A percentile compares a stretch with the other conserved stretches of the same genome.
phyloP scores from a whole-genome alignment of 441 rosid species.

The Arabidopsis lyrata region DNA sequence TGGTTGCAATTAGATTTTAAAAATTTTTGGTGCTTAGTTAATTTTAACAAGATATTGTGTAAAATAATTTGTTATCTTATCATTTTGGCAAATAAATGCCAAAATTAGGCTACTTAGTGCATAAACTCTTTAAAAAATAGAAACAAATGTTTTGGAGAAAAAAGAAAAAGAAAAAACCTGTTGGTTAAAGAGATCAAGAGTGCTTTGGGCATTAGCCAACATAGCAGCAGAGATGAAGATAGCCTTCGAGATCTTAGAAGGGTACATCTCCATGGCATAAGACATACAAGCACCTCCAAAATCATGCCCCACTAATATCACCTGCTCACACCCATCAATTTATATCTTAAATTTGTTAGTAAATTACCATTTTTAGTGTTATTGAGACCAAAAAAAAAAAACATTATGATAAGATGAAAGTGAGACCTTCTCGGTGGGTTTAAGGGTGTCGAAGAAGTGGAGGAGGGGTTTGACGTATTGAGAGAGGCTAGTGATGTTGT shows the following conservation, averaged over 20 bases:
- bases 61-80: too few species aligned
- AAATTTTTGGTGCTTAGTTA: too few species aligned
- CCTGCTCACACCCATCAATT: conserved; percentile 56
- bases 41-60: too few species aligned
- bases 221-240: conserved; percentile 86
- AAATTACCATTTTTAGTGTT: not conserved
- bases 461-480: conserved; percentile 87
- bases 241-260: conserved; percentile 77
- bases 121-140: not conserved
- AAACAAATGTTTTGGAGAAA: not conserved
- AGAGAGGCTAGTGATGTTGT: conserved; percentile 74
- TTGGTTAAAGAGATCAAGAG: conserved; percentile 76
- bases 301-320: conserved; percentile 93
- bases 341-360: not conserved
- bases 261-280: conserved; percentile 89
- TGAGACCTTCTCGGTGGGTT: conserved; percentile 78
- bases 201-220: conserved; percentile 77
- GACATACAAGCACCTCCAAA: conserved; percentile 94
- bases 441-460: conserved; percentile 72
- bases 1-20: conserved; percentile 8
- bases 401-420: conserved; percentile 4
- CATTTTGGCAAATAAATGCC: too few species aligned
- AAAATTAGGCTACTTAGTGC: not conserved
- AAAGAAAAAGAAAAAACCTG: conserved; percentile 53
- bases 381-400: not conserved